Percentiles rank a stretch among this genome's conserved stretches.
Evolutionary conservation across 345 rosid genomes (phyloP).

Genomic region (Brassica rapa): DNA sequence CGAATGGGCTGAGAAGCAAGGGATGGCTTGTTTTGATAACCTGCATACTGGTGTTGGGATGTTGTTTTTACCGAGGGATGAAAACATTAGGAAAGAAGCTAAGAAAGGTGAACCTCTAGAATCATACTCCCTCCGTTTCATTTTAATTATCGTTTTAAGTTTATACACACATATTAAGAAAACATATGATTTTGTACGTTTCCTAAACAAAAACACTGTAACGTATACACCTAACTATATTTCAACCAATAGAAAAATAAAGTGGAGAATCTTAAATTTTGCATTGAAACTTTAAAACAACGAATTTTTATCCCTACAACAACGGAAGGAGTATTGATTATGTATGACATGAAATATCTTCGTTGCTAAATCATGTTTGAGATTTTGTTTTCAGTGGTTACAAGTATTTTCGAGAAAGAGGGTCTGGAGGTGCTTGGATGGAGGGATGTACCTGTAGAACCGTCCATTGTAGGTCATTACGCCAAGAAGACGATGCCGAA

Average conservation of each 20-base stretch:
- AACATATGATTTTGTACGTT: no score
- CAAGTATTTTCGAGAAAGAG: slow-evolving; percentile 81
- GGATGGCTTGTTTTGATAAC: slow-evolving; percentile 74
- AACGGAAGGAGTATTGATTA: neutral
- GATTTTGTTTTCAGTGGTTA: slow-evolving; percentile 55
- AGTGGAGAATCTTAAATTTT: no score
- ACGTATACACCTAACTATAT: no score
- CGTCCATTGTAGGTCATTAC: slow-evolving; percentile 80
- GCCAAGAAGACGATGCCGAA: slow-evolving; percentile 96
- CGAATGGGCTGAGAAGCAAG: slow-evolving; percentile 76
- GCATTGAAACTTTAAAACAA: no score
- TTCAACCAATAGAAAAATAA: no score
- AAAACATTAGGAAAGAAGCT: slow-evolving; percentile 60
- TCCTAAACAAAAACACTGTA: no score
- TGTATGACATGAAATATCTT: slow-evolving; percentile 1
- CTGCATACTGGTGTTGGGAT: slow-evolving; percentile 92
- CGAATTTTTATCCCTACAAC: no score
- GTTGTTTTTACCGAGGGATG: slow-evolving; percentile 82
- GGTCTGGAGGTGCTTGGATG: slow-evolving; percentile 99
- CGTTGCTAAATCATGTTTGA: slow-evolving; percentile 23
- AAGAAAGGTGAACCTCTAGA: slow-evolving; percentile 63
- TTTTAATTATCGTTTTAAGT: no score
- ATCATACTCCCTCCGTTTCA: neutral
- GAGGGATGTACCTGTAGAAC: slow-evolving; percentile 91
- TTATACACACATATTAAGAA: no score